phyloP scores from a whole-genome alignment of 352 stramenopile genomes.

The Phytophthora syringae region DNA sequence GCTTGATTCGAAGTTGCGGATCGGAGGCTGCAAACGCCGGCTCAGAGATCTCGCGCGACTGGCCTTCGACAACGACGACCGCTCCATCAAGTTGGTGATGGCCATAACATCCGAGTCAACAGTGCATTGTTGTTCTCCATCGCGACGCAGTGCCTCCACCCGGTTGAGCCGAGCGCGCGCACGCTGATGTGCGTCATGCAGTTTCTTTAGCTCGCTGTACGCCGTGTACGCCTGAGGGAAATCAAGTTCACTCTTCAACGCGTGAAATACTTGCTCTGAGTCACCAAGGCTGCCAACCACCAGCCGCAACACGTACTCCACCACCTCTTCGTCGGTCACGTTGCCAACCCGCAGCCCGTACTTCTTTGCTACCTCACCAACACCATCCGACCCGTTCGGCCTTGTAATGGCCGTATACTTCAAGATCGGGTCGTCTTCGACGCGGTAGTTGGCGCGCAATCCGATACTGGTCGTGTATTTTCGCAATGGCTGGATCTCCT shows the following conservation, averaged over 20 bases:
- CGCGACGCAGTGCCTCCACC: constrained; percentile 17
- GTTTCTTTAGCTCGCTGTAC: constrained; percentile 48
- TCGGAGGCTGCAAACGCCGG: constrained; percentile 48
- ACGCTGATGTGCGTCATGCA: constrained; percentile 23
- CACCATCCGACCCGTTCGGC: constrained; percentile 32
- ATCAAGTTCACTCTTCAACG: constrained; percentile 42
- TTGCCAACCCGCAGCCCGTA: constrained; percentile 18
- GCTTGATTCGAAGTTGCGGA: constrained; percentile 66
- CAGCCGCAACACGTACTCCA: constrained; percentile 47
- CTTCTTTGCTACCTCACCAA: constrained; percentile 22
- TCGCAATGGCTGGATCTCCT: constrained; percentile 19
- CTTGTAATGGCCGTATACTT: constrained; percentile 64
- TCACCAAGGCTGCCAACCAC: constrained; percentile 40
- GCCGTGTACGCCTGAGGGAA: constrained; percentile 46
- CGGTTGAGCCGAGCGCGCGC: constrained; percentile 13
- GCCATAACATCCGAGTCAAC: constrained; percentile 18
- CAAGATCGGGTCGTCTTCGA: constrained; percentile 76
- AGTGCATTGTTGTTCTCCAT: neutral
- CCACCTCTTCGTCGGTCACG: constrained; percentile 46
- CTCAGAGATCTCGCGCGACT: constrained; percentile 17
- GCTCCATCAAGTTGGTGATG: constrained; percentile 32
- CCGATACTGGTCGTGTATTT: constrained; percentile 49
- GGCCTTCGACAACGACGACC: constrained; percentile 17
- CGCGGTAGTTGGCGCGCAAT: too few species aligned
- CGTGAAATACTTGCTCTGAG: too few species aligned